Evolutionary conservation across 805 yeast genomes (phyloP).

Genomic region (Nakazawaea molendinolei): DNA sequence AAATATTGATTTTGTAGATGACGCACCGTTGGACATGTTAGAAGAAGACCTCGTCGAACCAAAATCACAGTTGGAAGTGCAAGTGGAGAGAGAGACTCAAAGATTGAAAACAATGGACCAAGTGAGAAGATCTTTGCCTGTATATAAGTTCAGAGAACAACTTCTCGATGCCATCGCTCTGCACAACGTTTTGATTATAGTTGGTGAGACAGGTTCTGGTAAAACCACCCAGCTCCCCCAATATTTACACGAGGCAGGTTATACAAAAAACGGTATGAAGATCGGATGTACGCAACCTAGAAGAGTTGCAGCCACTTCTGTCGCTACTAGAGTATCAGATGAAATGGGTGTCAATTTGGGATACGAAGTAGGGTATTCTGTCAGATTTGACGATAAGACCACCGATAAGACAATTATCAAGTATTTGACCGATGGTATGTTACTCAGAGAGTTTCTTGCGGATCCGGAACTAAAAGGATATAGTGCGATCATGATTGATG

Average conservation of each 20-base stretch:
- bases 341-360: constrained; percentile 84
- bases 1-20: constrained; percentile 47
- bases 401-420: constrained; percentile 63
- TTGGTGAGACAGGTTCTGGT: constrained; percentile 97
- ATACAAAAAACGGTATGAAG: constrained; percentile 44
- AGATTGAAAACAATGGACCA: constrained; percentile 34
- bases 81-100: constrained; percentile 28
- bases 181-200: constrained; percentile 72
- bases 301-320: constrained; percentile 90
- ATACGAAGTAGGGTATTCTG: constrained; percentile 78
- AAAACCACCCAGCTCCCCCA: constrained; percentile 94
- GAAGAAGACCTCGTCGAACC: constrained; percentile 26
- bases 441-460: constrained; percentile 71
- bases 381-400: constrained; percentile 81
- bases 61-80: constrained; percentile 20
- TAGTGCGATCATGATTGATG: constrained; percentile 88
- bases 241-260: constrained; percentile 78
- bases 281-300: constrained; percentile 93
- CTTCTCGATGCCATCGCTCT: constrained; percentile 52
- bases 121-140: constrained; percentile 67
- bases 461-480: constrained; percentile 68
- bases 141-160: constrained; percentile 53
- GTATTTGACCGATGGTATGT: constrained; percentile 95
- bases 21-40: constrained; percentile 21
- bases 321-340: constrained; percentile 86